Conservation (phyloP, 768 basidiomycete genomes). For the Naematelia aurantialba region DNA sequence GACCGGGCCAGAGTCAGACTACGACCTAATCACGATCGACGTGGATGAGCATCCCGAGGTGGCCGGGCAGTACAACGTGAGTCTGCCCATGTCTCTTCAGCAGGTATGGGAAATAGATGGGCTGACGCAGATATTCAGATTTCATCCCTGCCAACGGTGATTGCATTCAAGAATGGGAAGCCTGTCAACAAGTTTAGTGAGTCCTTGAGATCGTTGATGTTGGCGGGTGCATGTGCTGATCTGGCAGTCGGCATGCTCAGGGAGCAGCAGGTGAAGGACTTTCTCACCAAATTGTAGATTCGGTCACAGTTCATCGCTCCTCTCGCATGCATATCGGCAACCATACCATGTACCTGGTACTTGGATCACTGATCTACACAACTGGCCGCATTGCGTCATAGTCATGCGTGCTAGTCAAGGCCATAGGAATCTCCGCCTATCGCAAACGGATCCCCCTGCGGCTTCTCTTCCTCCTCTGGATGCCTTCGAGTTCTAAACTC, state of each 20-base stretch:
- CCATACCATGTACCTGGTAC: neutral
- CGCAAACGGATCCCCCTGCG: neutral
- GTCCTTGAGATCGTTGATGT: slow-evolving; percentile 3
- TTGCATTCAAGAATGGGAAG: slow-evolving; percentile 45
- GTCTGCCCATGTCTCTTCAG: neutral
- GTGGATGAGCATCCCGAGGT: slow-evolving; percentile 38
- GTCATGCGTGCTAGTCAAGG: neutral
- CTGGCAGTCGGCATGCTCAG: slow-evolving; percentile 28
- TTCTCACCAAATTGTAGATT: slow-evolving; percentile 29
- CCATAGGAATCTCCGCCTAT: neutral
- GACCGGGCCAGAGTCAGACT: slow-evolving; percentile 29
- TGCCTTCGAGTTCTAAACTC: neutral
- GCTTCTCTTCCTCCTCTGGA: neutral
- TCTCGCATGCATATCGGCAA: neutral
- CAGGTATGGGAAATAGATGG: neutral
- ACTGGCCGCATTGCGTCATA: neutral
- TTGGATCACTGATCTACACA: too few species aligned
- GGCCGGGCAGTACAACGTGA: slow-evolving; percentile 41
- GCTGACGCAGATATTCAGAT: slow-evolving; percentile 22
- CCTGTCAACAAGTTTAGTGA: slow-evolving; percentile 44
- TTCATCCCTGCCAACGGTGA: slow-evolving; percentile 41
- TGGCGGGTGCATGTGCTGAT: neutral
- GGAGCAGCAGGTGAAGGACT: slow-evolving; percentile 37
- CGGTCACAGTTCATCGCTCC: neutral
- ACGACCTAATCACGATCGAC: slow-evolving; percentile 35